Percentiles rank a stretch among this genome's conserved stretches.
Evolutionary conservation across 2,329 filamentous ascomycete genomes (phyloP).

Genomic region (Colletotrichum camelliae): DNA sequence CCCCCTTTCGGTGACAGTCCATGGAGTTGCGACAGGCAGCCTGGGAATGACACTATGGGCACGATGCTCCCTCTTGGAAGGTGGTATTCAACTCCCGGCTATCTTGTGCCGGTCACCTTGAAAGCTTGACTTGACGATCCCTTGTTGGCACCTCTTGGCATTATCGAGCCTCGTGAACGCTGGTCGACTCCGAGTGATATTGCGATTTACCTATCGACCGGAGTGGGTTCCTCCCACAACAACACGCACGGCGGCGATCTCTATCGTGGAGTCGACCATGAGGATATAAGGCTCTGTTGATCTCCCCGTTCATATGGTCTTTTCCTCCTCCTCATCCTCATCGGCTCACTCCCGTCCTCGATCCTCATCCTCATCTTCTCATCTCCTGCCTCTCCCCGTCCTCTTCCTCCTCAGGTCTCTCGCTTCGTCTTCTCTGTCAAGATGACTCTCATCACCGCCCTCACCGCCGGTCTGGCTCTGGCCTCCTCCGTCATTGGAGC

Average conservation of each 20-base stretch:
- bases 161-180: neutral
- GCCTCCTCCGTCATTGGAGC: conserved; percentile 27
- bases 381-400: neutral
- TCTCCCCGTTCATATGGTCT: neutral
- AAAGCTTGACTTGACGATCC: neutral
- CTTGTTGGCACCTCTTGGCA: neutral
- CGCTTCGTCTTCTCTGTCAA: neutral
- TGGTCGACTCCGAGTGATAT: neutral
- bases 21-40: conserved; percentile 1
- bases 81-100: conserved; percentile 14
- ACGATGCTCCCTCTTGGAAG: conserved; percentile 20
- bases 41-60: neutral
- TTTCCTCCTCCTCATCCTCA: neutral
- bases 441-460: conserved; percentile 16
- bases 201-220: neutral
- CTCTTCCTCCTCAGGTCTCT: neutral
- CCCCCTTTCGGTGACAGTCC: neutral
- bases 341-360: neutral
- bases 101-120: conserved; percentile 8
- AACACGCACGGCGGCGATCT: neutral
- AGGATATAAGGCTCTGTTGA: conserved; percentile 9
- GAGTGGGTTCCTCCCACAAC: neutral
- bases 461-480: conserved; percentile 22
- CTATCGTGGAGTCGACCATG: neutral
- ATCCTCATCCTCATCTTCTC: neutral